These are phyloP conservation scores for Botrytis fragariae DNA, from an alignment of 2,329 filamentous ascomycete genomes.

Conservation along the genomic window DNA sequence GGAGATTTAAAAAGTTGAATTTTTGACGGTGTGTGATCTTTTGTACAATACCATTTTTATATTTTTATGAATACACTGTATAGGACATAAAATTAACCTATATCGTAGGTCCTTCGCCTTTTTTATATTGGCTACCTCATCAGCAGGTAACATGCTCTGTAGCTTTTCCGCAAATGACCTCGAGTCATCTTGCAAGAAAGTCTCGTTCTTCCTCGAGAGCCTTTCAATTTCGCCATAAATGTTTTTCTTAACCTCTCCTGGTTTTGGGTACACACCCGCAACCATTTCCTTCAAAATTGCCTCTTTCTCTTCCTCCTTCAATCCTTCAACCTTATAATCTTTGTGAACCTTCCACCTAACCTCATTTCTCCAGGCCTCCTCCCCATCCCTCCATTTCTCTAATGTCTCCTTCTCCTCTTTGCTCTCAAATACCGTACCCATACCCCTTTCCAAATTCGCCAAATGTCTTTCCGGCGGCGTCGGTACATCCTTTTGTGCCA, in stretches of 20 bases:
- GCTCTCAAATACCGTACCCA: slow-evolving; percentile 34
- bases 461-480: slow-evolving; percentile 26
- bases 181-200: slow-evolving; percentile 35
- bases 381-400: slow-evolving; percentile 15
- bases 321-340: slow-evolving; percentile 16
- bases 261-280: slow-evolving; percentile 35
- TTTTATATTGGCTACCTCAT: slow-evolving; percentile 3
- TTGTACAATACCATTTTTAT: slow-evolving; percentile 26
- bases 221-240: slow-evolving; percentile 30
- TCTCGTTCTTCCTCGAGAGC: slow-evolving; percentile 35
- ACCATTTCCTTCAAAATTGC: slow-evolving; percentile 32
- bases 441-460: slow-evolving; percentile 25
- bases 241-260: slow-evolving; percentile 22
- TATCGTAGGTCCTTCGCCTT: slow-evolving; percentile 7
- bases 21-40: slow-evolving; percentile 15
- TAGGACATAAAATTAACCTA: slow-evolving; percentile 18
- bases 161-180: slow-evolving; percentile 36
- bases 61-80: slow-evolving; percentile 19
- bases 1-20: slow-evolving; percentile 6
- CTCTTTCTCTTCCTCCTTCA: slow-evolving; percentile 26
- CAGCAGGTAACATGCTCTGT: slow-evolving; percentile 29
- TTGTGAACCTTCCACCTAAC: slow-evolving; percentile 10
- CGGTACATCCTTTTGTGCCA: slow-evolving; percentile 19
- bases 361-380: slow-evolving; percentile 9
- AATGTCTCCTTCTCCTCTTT: slow-evolving; percentile 25